A percentile compares a stretch with the other conserved stretches of the same genome.
These are phyloP conservation scores for Ogataea kodamae DNA, from an alignment of 805 yeast genomes.

Conservation along the genomic window DNA sequence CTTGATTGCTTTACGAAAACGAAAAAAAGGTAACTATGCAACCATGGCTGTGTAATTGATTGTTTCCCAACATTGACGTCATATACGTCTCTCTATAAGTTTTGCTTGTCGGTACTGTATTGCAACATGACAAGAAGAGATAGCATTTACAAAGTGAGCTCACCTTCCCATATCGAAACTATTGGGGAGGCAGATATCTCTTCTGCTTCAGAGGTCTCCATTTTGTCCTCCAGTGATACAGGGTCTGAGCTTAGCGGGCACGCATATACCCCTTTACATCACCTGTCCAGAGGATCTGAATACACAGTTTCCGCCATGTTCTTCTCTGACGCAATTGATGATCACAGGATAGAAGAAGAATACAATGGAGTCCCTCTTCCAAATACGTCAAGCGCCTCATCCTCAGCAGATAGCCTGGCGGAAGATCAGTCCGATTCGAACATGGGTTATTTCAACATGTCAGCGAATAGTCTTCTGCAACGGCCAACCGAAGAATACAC, in stretches of 20 bases:
- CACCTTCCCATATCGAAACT: conserved; percentile 19
- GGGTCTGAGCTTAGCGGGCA: conserved; percentile 12
- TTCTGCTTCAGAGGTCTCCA: conserved; percentile 12
- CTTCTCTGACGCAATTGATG: conserved; percentile 28
- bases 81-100: too few relatives aligned
- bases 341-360: conserved; percentile 19
- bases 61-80: conserved; percentile 7
- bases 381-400: conserved; percentile 14
- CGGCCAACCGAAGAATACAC: conserved; percentile 23
- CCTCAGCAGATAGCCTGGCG: conserved; percentile 6
- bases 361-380: conserved; percentile 25
- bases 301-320: conserved; percentile 25
- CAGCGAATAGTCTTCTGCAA: conserved; percentile 13
- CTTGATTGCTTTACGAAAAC: conserved; percentile 2
- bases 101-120: too few relatives aligned
- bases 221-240: conserved; percentile 12
- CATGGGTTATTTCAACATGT: conserved; percentile 13
- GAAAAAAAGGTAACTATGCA: conserved; percentile 4
- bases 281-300: conserved; percentile 8
- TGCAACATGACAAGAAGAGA: too few relatives aligned
- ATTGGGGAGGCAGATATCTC: conserved; percentile 10
- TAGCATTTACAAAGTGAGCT: conserved; percentile 6
- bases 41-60: neutral
- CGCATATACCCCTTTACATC: neutral
- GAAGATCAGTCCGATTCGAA: conserved; percentile 7